Conservation (phyloP, 2,329 filamentous ascomycete species). For the Waltergamsia citrina region DNA sequence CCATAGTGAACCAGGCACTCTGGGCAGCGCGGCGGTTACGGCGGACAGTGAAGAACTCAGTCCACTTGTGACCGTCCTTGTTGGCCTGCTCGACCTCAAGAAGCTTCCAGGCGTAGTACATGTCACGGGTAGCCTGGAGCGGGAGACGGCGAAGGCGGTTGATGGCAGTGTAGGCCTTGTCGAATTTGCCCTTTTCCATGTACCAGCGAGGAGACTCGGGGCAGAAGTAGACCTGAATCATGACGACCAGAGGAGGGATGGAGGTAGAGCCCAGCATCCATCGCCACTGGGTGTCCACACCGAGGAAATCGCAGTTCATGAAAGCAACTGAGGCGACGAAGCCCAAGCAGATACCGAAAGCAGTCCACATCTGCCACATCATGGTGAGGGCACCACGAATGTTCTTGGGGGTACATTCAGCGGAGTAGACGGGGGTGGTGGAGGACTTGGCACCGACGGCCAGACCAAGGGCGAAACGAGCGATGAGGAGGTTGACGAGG, state of each 20-base stretch:
- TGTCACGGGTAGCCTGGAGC: conserved; percentile 39
- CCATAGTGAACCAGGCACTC: conserved; percentile 25
- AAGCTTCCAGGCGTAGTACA: conserved; percentile 36
- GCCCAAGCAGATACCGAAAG: conserved; percentile 29
- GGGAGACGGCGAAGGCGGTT: conserved; percentile 33
- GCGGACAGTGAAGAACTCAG: conserved; percentile 25
- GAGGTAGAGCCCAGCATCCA: conserved; percentile 40
- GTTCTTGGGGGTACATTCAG: conserved; percentile 24
- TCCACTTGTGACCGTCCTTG: conserved; percentile 17
- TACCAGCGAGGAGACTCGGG: conserved; percentile 45
- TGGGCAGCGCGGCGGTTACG: conserved; percentile 24
- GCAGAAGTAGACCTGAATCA: conserved; percentile 42
- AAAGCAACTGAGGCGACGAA: conserved; percentile 25
- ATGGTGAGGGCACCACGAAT: conserved; percentile 27
- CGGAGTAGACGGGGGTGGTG: conserved; percentile 23
- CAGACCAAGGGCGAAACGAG: conserved; percentile 24
- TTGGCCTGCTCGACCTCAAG: conserved; percentile 19
- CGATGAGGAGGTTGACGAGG: conserved; percentile 15
- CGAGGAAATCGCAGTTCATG: conserved; percentile 19
- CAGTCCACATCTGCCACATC: conserved; percentile 25
- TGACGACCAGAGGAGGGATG: conserved; percentile 39
- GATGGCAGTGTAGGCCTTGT: conserved; percentile 34
- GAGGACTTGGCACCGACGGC: conserved; percentile 25
- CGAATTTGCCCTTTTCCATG: conserved; percentile 37
- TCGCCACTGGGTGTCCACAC: conserved; percentile 18